These are phyloP conservation scores for Aaosphaeria pasadenensis DNA, from an alignment of 2,329 filamentous ascomycete species.

Conservation along the genomic window DNA sequence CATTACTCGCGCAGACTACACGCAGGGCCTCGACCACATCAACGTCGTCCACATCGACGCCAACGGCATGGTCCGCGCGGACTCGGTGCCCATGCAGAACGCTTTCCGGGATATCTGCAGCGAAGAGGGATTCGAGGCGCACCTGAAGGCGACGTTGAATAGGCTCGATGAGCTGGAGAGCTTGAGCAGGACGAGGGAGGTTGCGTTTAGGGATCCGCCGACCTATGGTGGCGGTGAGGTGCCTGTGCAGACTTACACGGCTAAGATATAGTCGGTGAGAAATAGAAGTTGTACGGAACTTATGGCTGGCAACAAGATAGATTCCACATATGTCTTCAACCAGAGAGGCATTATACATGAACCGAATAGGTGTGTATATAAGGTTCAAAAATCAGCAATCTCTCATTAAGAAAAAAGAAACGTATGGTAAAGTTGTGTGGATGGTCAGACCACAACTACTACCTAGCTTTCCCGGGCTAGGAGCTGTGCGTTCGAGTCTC, in stretches of 20 bases:
- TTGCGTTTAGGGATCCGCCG: conserved; percentile 76
- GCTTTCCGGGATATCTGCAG: conserved; percentile 81
- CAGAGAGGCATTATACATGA: no score
- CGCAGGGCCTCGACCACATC: conserved; percentile 83
- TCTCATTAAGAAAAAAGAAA: no score
- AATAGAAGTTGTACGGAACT: no score
- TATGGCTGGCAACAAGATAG: no score
- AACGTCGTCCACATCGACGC: conserved; percentile 95
- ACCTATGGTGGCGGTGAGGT: conserved; percentile 26
- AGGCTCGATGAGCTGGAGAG: conserved; percentile 89
- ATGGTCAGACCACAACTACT: no score
- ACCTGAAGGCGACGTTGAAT: conserved; percentile 76
- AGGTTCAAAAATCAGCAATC: no score
- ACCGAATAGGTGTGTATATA: no score
- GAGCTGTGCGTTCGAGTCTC: no score
- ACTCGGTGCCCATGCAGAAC: conserved; percentile 92
- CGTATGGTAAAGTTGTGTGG: no score
- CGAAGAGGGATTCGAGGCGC: conserved; percentile 73
- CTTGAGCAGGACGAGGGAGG: conserved; percentile 81
- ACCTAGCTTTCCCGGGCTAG: no score
- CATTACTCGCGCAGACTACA: conserved; percentile 93
- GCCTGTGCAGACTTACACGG: conserved; percentile 26
- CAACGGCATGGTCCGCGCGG: conserved; percentile 79
- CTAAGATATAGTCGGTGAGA: conserved; percentile 12
- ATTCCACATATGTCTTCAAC: no score